phyloP scores from a whole-genome alignment of 2,329 filamentous ascomycete genomes.

The Lecanosticta acicola region DNA sequence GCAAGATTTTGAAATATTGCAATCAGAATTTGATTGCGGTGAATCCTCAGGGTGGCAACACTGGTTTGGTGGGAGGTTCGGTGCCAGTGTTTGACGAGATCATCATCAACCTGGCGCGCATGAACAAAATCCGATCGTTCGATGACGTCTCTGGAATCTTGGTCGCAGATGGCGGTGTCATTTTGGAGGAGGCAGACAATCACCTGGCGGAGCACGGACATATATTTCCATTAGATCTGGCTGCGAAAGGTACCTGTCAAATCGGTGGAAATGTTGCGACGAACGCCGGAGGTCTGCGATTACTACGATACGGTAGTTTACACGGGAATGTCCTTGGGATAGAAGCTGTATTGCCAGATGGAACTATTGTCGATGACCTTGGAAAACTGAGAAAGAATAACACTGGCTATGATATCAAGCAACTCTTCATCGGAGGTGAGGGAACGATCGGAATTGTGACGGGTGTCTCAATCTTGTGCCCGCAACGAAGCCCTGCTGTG shows the following conservation, averaged over 20 bases:
- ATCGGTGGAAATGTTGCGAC: constrained; percentile 94
- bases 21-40: constrained; percentile 89
- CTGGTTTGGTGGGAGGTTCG: constrained; percentile 88
- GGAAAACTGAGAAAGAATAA: constrained; percentile 93
- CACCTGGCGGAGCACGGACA: constrained; percentile 76
- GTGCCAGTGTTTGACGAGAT: constrained; percentile 99
- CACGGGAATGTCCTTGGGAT: constrained; percentile 90
- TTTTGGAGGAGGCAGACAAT: constrained; percentile 82
- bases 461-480: constrained; percentile 80
- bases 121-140: constrained; percentile 88
- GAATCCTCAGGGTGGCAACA: constrained; percentile 95
- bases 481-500: constrained; percentile 76
- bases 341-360: constrained; percentile 89
- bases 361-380: constrained; percentile 85
- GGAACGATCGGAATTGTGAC: constrained; percentile 95
- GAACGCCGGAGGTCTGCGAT: constrained; percentile 84
- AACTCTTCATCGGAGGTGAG: constrained; percentile 92
- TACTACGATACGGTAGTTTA: constrained; percentile 87
- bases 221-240: constrained; percentile 94
- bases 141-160: constrained; percentile 88
- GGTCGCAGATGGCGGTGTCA: constrained; percentile 83
- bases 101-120: constrained; percentile 79
- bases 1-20: constrained; percentile 87
- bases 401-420: constrained; percentile 95
- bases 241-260: constrained; percentile 94